Percentiles rank a stretch among this genome's conserved stretches.
Evolutionary conservation across 1,284 basidiomycete genomes (phyloP).

Genomic region (Meira miltonrushii): DNA sequence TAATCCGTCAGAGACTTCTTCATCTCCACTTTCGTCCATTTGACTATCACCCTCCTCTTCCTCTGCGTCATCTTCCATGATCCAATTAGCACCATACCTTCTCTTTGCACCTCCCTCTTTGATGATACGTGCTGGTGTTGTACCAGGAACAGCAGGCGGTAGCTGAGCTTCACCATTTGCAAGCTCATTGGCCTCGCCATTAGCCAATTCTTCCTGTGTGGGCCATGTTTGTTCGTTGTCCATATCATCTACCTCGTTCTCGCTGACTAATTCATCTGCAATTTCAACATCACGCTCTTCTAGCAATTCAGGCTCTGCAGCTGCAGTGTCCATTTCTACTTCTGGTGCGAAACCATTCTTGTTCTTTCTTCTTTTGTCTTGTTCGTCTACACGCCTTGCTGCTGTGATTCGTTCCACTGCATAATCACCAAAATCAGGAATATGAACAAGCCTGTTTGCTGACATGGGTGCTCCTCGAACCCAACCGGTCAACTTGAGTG

Average conservation of each 20-base stretch:
- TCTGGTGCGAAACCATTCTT: slow-evolving; percentile 7
- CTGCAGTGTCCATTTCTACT: slow-evolving; percentile 12
- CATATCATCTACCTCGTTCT: slow-evolving; percentile 81
- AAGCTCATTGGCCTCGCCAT: slow-evolving; percentile 13
- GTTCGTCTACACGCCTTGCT: slow-evolving; percentile 18
- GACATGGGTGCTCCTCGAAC: slow-evolving; percentile 74
- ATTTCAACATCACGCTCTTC: slow-evolving; percentile 60
- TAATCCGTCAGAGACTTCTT: slow-evolving; percentile 29
- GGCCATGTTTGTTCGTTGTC: slow-evolving; percentile 98
- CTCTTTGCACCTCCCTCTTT: slow-evolving; percentile 51
- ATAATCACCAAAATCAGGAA: slow-evolving; percentile 85
- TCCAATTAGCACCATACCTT: slow-evolving; percentile 48
- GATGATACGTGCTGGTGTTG: slow-evolving; percentile 45
- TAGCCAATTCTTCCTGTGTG: slow-evolving; percentile 86
- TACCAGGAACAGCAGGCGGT: slow-evolving; percentile 53
- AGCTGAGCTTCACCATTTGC: slow-evolving; percentile 21
- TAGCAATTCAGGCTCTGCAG: slow-evolving; percentile 53
- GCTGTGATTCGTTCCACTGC: slow-evolving; percentile 67
- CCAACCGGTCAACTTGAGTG: slow-evolving; percentile 72
- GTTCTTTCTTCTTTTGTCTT: slow-evolving; percentile 7
- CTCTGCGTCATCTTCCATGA: slow-evolving; percentile 59
- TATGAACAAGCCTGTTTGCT: slow-evolving; percentile 78
- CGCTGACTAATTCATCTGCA: slow-evolving; percentile 81
- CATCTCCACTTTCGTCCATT: slow-evolving; percentile 22
- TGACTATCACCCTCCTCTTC: slow-evolving; percentile 54